These are phyloP conservation scores for Exophiala lecanii-corni DNA, from an alignment of 2,329 filamentous ascomycete genomes.

Conservation along the genomic window DNA sequence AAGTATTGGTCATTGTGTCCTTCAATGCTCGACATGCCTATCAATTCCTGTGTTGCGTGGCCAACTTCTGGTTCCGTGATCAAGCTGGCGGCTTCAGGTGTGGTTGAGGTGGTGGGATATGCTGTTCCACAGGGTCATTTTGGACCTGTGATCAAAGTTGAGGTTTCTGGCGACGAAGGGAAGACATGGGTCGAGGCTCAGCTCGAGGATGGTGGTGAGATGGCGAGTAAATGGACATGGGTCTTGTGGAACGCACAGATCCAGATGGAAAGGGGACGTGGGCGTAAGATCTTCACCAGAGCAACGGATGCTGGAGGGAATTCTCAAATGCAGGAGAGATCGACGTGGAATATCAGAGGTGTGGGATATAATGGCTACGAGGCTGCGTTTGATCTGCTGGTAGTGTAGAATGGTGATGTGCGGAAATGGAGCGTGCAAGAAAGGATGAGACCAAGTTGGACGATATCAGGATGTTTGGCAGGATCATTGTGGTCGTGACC, in stretches of 20 bases:
- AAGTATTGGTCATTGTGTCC: slow-evolving; percentile 49
- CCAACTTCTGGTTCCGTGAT: slow-evolving; percentile 46
- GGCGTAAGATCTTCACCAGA: slow-evolving; percentile 47
- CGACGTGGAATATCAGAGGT: slow-evolving; percentile 56
- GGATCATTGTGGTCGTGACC: no score
- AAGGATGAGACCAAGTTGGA: not conserved
- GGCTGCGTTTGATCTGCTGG: slow-evolving; percentile 46
- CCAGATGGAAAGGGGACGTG: slow-evolving; percentile 38
- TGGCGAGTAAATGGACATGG: slow-evolving; percentile 51
- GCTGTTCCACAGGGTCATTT: slow-evolving; percentile 51
- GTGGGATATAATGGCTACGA: slow-evolving; percentile 60
- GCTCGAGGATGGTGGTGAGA: slow-evolving; percentile 28
- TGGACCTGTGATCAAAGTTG: slow-evolving; percentile 51
- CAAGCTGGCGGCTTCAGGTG: slow-evolving; percentile 34
- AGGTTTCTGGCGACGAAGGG: slow-evolving; percentile 50
- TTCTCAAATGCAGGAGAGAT: slow-evolving; percentile 41
- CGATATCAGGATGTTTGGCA: not conserved
- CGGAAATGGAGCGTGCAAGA: not conserved
- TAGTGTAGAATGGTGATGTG: slow-evolving; percentile 30
- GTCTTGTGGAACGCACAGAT: slow-evolving; percentile 49
- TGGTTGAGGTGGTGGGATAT: slow-evolving; percentile 51
- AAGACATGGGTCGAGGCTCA: slow-evolving; percentile 48
- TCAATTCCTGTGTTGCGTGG: slow-evolving; percentile 52
- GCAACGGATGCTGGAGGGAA: slow-evolving; percentile 53
- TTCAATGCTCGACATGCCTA: slow-evolving; percentile 52